Conservation (phyloP, 208 protist species). For the Porcisia deanei region DNA sequence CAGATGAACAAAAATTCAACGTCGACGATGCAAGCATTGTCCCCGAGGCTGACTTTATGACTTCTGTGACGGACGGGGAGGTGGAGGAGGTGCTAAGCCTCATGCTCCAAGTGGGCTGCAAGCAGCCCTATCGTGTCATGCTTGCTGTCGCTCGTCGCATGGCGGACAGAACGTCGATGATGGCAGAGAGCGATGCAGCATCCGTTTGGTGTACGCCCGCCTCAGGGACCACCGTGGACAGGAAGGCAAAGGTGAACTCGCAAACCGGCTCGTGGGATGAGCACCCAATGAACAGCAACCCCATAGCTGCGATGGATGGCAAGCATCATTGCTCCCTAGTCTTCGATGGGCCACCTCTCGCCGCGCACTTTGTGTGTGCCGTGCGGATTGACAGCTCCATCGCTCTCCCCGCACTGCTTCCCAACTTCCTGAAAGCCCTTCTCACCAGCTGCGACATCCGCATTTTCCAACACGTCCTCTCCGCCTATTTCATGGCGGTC, state of each 20-base stretch:
- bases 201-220: background rate
- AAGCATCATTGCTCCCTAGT: background rate
- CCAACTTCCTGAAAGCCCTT: conserved; percentile 36
- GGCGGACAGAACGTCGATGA: background rate
- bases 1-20: background rate
- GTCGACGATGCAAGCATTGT: background rate
- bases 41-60: conserved; percentile 11
- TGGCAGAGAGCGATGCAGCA: background rate
- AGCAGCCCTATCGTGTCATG: conserved; percentile 12
- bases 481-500: conserved; percentile 34
- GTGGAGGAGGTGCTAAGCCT: conserved; percentile 39
- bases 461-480: conserved; percentile 49
- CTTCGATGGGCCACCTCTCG: conserved; percentile 16
- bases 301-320: background rate
- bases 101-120: conserved; percentile 25
- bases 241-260: background rate
- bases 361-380: conserved; percentile 64
- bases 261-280: background rate
- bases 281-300: background rate
- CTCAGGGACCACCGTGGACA: background rate
- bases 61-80: conserved; percentile 20
- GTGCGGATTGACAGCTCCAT: conserved; percentile 44
- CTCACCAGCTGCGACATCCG: conserved; percentile 44
- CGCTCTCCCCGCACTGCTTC: conserved; percentile 28
- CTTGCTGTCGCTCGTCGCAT: conserved; percentile 5